Base-by-base conservation (phyloP, 257 asterid species). In the Lycium ferocissimum region DNA sequence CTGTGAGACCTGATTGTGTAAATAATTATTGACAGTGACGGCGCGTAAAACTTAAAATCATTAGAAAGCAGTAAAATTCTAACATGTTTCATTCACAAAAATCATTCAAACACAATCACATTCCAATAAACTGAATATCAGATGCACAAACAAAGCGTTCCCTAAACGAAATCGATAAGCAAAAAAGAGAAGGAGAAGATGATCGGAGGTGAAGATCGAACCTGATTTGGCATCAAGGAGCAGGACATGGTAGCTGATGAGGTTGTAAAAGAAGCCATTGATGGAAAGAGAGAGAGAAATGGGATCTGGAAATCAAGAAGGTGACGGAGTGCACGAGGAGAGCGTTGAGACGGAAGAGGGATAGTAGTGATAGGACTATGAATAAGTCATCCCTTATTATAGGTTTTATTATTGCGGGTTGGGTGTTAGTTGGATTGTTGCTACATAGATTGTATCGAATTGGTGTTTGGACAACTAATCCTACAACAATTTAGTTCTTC, bases 251-350 rank as follows among this genome's bases (percentile, higher is more conserved):
- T 43, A 82, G 87, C 83, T 81, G 90, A 85, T 61, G 95, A 90
- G 62, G 92, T 92, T 14, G 94, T 82, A n/a, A 90, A 47, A 15
- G 98, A 92, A 17, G 97, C 96, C 98, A 95, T 82, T 81, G 84
- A 76, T 57, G 89, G 84, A 33, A 79, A 9, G 84, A 33, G 45
- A 5, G 82, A 8, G 62, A 82, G 13, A 72, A 17, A 71, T 9
- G 37, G 85, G 92, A 87, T 87, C 92, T 89, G 89, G 72, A 26
- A 66, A 66, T 11, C 0, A 73, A 85, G 89, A 86, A 86, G 87
- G 93, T 71, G 93, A 91, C 93, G 97, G 93, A 92, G 92, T 83
- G 87, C 53, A 87, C 95, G 87, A 93, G 88, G 96, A 86, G 89
- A 35, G 89, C 86, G 92, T 10, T n/a, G 80, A 45, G 58, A 47